A percentile compares a stretch with the other conserved stretches of the same genome.
These are phyloP conservation scores for Cutaneotrichosporon spelunceum DNA, from an alignment of 1,284 basidiomycete species.

Conservation along the genomic window DNA sequence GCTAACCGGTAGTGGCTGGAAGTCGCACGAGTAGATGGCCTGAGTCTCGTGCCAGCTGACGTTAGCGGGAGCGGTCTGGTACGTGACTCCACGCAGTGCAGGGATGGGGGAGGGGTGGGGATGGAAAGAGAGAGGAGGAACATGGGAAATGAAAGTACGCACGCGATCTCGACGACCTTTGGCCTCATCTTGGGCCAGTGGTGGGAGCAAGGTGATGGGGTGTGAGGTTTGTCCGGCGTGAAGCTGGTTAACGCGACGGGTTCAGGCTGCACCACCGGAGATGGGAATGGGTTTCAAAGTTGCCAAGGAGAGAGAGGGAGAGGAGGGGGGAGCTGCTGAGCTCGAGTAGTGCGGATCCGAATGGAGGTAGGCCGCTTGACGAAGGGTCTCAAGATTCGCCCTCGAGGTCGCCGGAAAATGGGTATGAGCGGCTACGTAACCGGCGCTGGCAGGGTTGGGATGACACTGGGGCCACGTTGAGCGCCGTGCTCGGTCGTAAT, in stretches of 20 bases:
- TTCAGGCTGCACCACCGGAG: background rate
- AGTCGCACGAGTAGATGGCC: constrained; percentile 91
- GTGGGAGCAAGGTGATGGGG: background rate
- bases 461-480: background rate
- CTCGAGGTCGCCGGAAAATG: background rate
- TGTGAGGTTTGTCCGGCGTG: background rate
- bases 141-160: constrained; percentile 21
- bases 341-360: background rate
- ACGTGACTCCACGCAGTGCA: background rate
- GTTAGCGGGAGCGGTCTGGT: background rate
- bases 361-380: background rate
- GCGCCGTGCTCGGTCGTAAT: background rate
- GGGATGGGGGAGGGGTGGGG: background rate
- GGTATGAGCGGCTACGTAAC: background rate
- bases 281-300: background rate
- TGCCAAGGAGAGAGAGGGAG: background rate
- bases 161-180: constrained; percentile 52
- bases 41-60: constrained; percentile 79
- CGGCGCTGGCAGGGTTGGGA: background rate
- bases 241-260: background rate
- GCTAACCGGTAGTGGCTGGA: constrained; percentile 64
- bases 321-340: background rate
- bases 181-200: constrained; percentile 39
- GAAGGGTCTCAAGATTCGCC: background rate
- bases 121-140: background rate